Base-by-base conservation (phyloP, 768 basidiomycete genomes). In the Amanita brunnescens region DNA sequence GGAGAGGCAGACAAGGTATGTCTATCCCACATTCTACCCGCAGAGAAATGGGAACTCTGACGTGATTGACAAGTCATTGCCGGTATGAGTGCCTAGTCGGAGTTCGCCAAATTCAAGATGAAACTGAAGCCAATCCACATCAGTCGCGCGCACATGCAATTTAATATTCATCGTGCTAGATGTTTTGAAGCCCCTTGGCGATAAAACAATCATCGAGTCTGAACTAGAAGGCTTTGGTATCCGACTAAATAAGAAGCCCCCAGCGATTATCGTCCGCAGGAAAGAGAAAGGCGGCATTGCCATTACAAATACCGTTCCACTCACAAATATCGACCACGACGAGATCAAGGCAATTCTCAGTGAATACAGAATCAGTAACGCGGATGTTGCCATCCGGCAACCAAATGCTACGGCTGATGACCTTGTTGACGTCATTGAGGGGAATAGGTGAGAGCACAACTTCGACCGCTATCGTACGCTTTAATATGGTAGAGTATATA, bases 141-240 rank as follows among this genome's bases (percentile, higher is more conserved):
- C 69, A 91, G 96, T 99, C 57, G 95, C 96, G 6, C 83, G 96
- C 54, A 98, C 96, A 35, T 98, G 96, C 67, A 91, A 97, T 66
- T 83, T 98, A 32, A 97, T 99, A 54, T 98, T 98, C 69, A 98
- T 99, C 65, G 89, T 98, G 24, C 80, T 99, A 44, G 96, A 99
- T 61, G 96, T 99, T 23, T 79, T 96, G 32, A 99, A 98, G 70
- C 96, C 96, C n/a, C 80, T 98, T 14, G 89, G 87, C 21, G 95
- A 98, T 73, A 92, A 96, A 62, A 86, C 78, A 52, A 71, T 96
- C 60, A 91, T 99, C 52, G 92, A 97, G 68, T 61, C 74, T 30
- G 96, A 99, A 66, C 70, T 99, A 54, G 96, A 99, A 75, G 92
- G 93, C n/a, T 98, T 98, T 61, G 96, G 95, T 8, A 96, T 97